Percentiles rank a stretch among this genome's conserved stretches.
phyloP scores from a whole-genome alignment of 2,329 filamentous ascomycete genomes.

The Emmonsiellopsis sp. region DNA sequence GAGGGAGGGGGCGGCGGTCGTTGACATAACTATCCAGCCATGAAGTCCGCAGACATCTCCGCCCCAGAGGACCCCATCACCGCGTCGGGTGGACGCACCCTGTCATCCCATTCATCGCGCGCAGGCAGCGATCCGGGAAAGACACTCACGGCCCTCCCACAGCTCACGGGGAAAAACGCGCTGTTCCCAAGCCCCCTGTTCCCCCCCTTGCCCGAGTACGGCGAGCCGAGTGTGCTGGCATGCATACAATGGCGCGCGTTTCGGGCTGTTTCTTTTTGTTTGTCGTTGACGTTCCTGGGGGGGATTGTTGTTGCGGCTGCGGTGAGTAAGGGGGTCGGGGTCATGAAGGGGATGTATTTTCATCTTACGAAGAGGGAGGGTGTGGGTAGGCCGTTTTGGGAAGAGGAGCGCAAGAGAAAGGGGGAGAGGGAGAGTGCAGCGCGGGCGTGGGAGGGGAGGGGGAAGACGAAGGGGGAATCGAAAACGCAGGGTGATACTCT shows the following conservation, averaged over 20 bases:
- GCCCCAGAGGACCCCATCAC: background rate
- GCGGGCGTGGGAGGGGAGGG: conserved; percentile 49
- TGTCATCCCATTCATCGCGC: too few relatives aligned
- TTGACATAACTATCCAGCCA: too few relatives aligned
- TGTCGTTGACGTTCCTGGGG: conserved; percentile 68
- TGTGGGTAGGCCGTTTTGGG: conserved; percentile 55
- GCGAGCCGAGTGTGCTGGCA: conserved; percentile 58
- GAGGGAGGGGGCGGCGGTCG: too few relatives aligned
- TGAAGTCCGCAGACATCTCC: too few relatives aligned
- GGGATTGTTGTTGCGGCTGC: conserved; percentile 67
- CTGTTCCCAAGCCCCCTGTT: conserved; percentile 65
- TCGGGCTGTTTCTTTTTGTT: conserved; percentile 57
- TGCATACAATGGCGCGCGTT: conserved; percentile 58
- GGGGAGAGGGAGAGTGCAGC: conserved; percentile 49
- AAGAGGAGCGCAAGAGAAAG: conserved; percentile 58
- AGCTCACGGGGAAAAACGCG: background rate
- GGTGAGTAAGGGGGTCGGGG: conserved; percentile 53
- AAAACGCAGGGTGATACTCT: conserved; percentile 20
- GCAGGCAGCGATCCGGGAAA: background rate
- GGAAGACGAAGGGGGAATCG: conserved; percentile 26
- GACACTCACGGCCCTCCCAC: background rate
- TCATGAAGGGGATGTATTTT: conserved; percentile 41
- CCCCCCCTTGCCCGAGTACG: conserved; percentile 73
- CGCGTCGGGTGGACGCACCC: too few relatives aligned
- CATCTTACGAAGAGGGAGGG: conserved; percentile 51